Conservation (phyloP, 106 monocot genomes). For the Iris macrosiphon region DNA sequence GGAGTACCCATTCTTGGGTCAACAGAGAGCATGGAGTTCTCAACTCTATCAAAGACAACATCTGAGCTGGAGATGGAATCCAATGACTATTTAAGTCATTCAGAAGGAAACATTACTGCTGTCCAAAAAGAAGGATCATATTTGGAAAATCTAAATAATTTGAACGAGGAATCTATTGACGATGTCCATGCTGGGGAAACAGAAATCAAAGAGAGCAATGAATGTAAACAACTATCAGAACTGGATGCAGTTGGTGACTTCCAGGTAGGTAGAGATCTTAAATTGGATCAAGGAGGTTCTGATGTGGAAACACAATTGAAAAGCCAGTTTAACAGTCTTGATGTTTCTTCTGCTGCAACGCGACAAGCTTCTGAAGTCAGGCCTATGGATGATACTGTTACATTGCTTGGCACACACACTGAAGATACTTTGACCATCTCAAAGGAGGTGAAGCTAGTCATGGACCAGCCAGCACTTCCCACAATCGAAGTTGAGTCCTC, state of each 20-base stretch:
- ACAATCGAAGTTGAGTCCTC: slow-evolving; percentile 17
- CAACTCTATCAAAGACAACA: slow-evolving; percentile 2
- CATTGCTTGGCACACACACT: neutral
- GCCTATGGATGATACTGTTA: neutral
- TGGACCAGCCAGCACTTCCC: neutral
- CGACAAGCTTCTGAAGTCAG: slow-evolving; percentile 12
- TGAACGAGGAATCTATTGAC: slow-evolving; percentile 25
- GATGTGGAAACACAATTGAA: neutral
- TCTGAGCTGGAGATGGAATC: slow-evolving; percentile 6
- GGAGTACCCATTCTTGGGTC: slow-evolving; percentile 4
- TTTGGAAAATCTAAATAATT: slow-evolving; percentile 14
- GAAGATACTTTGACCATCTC: no score
- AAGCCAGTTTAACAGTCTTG: neutral
- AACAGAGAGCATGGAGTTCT: slow-evolving; percentile 6
- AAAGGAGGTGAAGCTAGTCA: neutral
- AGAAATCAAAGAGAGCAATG: slow-evolving; percentile 31
- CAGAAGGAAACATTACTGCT: slow-evolving; percentile 1
- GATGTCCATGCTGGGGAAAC: slow-evolving; percentile 11
- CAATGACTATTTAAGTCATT: slow-evolving; percentile 1
- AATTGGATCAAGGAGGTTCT: slow-evolving; percentile 3
- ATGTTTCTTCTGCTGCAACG: neutral
- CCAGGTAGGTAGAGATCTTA: slow-evolving; percentile 10
- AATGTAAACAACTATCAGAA: slow-evolving; percentile 42
- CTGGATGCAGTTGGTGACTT: slow-evolving; percentile 67
- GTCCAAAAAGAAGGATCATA: neutral